phyloP scores from a whole-genome alignment of 2,329 filamentous ascomycete species.

The Colletotrichum sp. region DNA sequence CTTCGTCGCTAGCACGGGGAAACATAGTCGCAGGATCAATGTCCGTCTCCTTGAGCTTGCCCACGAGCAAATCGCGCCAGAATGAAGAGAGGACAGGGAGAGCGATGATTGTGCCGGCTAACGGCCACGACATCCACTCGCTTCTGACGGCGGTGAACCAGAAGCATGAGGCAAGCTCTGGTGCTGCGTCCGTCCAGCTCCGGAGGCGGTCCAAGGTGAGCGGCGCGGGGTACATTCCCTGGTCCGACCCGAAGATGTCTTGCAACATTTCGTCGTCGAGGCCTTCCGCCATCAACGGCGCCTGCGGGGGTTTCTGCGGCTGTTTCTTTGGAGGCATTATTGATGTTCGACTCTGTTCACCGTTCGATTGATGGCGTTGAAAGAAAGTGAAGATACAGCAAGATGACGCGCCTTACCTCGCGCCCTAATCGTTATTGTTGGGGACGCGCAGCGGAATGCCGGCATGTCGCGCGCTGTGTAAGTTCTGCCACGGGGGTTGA shows the following conservation, averaged over 20 bases:
- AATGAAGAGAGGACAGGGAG: constrained; percentile 28
- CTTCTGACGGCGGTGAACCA: neutral
- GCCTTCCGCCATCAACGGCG: neutral
- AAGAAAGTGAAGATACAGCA: neutral
- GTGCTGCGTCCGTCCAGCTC: constrained; percentile 30
- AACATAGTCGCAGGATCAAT: constrained; percentile 30
- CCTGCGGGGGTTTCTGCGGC: neutral
- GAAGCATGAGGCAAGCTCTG: constrained; percentile 32
- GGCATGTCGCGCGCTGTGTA: neutral
- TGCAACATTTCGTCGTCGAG: constrained; percentile 24
- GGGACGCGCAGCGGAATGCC: neutral
- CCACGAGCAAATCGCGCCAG: constrained; percentile 33
- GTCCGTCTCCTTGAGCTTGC: constrained; percentile 32
- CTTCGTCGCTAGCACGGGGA: no score
- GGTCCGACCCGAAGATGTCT: constrained; percentile 31
- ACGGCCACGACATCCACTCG: neutral
- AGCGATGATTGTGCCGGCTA: constrained; percentile 33
- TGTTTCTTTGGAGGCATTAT: neutral
- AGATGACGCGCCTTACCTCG: neutral
- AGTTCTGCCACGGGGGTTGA: neutral
- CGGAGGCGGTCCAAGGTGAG: constrained; percentile 31
- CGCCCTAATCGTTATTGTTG: neutral
- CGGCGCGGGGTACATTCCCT: constrained; percentile 39
- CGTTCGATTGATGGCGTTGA: neutral
- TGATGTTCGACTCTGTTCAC: no score